These are phyloP conservation scores for Staphylotrichum longicolle DNA, from an alignment of 495 filamentous ascomycete species.

Conservation along the genomic window DNA sequence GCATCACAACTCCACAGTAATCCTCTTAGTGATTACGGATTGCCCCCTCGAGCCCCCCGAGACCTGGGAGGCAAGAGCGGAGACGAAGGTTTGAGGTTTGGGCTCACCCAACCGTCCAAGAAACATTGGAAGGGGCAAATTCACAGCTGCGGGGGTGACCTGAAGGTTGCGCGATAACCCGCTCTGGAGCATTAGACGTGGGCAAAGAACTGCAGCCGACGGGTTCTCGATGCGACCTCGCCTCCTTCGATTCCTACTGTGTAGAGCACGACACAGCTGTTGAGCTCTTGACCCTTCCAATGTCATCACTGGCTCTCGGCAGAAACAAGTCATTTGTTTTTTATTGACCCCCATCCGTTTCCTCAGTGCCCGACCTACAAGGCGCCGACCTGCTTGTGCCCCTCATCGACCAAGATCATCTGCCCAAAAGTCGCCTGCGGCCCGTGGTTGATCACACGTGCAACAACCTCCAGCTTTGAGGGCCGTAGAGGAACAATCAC, in stretches of 20 bases:
- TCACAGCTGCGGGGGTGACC: conserved; percentile 17
- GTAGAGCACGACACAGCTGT: too few species aligned
- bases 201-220: background rate
- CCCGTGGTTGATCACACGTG: background rate
- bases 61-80: background rate
- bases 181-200: too few species aligned
- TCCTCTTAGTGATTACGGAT: background rate
- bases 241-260: too few species aligned
- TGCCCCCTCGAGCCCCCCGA: background rate
- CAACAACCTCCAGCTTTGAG: background rate
- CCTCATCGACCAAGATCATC: conserved; percentile 4
- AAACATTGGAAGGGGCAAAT: conserved; percentile 18
- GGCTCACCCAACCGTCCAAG: background rate
- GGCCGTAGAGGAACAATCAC: too few species aligned
- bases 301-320: too few species aligned
- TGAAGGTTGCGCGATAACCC: background rate
- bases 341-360: too few species aligned
- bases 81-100: conserved; percentile 14
- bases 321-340: too few species aligned
- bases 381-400: background rate
- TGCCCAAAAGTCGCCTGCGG: background rate
- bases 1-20: background rate
- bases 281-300: too few species aligned
- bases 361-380: too few species aligned
- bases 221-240: too few species aligned